Conservation (phyloP, 306 rosid species). For the Rubus idaeus region DNA sequence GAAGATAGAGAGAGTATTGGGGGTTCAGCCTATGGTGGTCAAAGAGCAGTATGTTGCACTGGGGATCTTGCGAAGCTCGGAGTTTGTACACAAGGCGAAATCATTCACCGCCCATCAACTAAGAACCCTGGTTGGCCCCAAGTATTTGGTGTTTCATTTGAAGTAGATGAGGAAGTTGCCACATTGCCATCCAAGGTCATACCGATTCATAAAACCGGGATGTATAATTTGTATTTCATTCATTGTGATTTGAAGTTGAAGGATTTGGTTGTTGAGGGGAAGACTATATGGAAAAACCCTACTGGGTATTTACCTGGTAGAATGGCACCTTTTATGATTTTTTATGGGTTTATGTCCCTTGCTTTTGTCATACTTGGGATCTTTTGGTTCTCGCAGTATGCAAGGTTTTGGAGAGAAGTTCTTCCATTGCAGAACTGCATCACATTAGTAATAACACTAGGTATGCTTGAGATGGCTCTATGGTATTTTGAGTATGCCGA, state of each 20-base stretch:
- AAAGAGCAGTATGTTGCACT: conserved; percentile 95
- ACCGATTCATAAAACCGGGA: conserved; percentile 74
- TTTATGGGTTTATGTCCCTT: conserved; percentile 89
- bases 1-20: conserved; percentile 94
- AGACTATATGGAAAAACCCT: conserved; percentile 92
- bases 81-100: conserved; percentile 76
- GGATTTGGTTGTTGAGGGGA: conserved; percentile 77
- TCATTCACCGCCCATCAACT: conserved; percentile 68
- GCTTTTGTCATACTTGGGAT: conserved; percentile 82
- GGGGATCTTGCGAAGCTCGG: conserved; percentile 91
- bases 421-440: conserved; percentile 93
- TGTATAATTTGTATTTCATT: conserved; percentile 95
- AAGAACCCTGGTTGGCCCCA: conserved; percentile 81
- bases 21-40: conserved; percentile 98
- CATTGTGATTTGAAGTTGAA: conserved; percentile 83
- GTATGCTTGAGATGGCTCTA: conserved; percentile 93
- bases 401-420: conserved; percentile 86
- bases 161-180: conserved; percentile 47
- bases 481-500: conserved; percentile 95
- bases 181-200: conserved; percentile 57
- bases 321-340: conserved; percentile 92
- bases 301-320: conserved; percentile 90
- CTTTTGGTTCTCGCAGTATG: conserved; percentile 90
- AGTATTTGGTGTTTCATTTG: conserved; percentile 65
- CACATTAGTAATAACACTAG: conserved; percentile 82